A percentile compares a stretch with the other conserved stretches of the same genome.
Evolutionary conservation across 2,329 filamentous ascomycete species (phyloP).

Genomic region (Aureobasidium mangrovei): DNA sequence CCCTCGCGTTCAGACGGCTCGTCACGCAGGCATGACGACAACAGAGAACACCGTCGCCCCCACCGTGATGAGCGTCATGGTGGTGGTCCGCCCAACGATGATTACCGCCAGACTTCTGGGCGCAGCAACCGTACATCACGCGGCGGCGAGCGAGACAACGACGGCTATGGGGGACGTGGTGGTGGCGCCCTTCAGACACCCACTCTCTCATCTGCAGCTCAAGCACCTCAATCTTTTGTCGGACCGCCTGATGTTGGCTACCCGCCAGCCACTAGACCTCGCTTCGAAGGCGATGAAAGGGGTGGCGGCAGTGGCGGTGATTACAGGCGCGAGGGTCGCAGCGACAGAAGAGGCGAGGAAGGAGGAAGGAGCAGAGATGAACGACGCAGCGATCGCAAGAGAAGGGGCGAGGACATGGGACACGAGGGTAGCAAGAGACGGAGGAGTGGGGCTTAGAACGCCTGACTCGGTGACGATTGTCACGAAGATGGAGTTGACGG

Average conservation of each 20-base stretch:
- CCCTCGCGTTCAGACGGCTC: constrained; percentile 13
- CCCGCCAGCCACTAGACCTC: not conserved
- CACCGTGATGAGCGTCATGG: not conserved
- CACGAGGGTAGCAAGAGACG: too few species aligned
- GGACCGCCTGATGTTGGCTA: not conserved
- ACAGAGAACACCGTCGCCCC: not conserved
- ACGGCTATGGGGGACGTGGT: not conserved
- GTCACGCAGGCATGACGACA: not conserved
- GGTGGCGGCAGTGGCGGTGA: not conserved
- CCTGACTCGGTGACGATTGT: too few species aligned
- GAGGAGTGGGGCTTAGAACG: too few species aligned
- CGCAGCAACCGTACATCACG: constrained; percentile 5
- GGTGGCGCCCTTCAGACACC: not conserved
- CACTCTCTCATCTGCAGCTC: not conserved
- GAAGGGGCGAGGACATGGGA: too few species aligned
- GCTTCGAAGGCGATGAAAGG: not conserved
- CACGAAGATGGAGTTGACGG: too few species aligned
- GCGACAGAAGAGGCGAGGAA: not conserved
- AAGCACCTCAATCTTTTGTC: not conserved
- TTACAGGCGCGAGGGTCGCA: not conserved
- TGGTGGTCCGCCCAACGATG: not conserved
- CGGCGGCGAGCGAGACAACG: constrained; percentile 19
- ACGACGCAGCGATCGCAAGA: too few species aligned
- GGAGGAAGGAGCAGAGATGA: not conserved
- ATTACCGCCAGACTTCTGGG: not conserved